phyloP scores from a whole-genome alignment of 1,284 basidiomycete genomes.

The Ceratobasidium theobromae region DNA sequence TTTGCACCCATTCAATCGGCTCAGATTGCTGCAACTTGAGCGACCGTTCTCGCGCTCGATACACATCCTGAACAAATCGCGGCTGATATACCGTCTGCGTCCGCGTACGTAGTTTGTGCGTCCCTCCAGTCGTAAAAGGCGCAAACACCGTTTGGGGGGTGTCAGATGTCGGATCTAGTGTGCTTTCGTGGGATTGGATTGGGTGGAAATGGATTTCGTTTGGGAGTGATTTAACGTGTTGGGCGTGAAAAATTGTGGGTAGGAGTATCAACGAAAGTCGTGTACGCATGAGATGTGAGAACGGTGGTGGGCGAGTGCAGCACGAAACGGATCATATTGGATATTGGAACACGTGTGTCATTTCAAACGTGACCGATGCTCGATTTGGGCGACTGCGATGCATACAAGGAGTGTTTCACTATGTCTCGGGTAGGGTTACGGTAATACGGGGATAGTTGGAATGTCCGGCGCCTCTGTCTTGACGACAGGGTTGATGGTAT shows the following conservation, averaged over 20 bases:
- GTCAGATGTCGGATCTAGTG: not conserved
- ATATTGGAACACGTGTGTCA: too few species aligned
- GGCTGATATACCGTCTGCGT: constrained; percentile 65
- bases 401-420: too few species aligned
- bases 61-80: constrained; percentile 53
- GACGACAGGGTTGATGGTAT: too few species aligned
- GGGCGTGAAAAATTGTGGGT: constrained; percentile 3
- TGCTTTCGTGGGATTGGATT: constrained; percentile 10
- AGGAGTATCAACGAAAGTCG: constrained; percentile 14
- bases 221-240: constrained; percentile 6
- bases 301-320: too few species aligned
- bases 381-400: too few species aligned
- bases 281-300: too few species aligned
- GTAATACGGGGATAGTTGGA: too few species aligned
- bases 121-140: not conserved
- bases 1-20: constrained; percentile 32
- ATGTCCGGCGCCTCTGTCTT: too few species aligned
- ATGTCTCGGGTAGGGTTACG: too few species aligned
- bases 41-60: constrained; percentile 56
- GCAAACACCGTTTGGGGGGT: constrained; percentile 12
- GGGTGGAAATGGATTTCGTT: constrained; percentile 7
- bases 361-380: too few species aligned
- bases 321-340: too few species aligned
- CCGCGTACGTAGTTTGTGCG: constrained; percentile 40
- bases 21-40: constrained; percentile 47